phyloP scores from a whole-genome alignment of 345 rosid species.

The Camelina hispida region DNA sequence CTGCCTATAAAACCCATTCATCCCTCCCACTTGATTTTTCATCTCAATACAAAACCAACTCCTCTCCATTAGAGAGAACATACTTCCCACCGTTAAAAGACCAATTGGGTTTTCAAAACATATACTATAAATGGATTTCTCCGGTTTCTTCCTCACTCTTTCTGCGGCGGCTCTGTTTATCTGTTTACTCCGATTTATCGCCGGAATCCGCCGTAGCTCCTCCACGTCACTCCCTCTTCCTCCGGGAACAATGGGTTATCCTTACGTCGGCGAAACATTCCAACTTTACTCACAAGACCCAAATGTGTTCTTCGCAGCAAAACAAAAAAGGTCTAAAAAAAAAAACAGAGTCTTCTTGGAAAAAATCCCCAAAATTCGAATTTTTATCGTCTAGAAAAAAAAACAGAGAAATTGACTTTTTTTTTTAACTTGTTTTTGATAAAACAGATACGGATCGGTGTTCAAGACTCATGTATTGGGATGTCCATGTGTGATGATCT shows the following conservation, averaged over 20 bases:
- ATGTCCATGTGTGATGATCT: constrained; percentile 91
- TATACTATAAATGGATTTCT: constrained; percentile 50
- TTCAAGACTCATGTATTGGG: constrained; percentile 92
- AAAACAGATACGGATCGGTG: constrained; percentile 78
- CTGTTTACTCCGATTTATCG: constrained; percentile 42
- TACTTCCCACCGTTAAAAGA: background rate
- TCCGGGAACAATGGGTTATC: constrained; percentile 86
- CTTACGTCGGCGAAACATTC: constrained; percentile 85
- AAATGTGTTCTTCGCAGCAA: constrained; percentile 75
- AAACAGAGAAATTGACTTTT: constrained; percentile 33
- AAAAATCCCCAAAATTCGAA: background rate
- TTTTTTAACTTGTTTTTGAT: background rate
- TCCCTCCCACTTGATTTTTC: constrained; percentile 33
- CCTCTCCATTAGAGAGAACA: constrained; percentile 1
- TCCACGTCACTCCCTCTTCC: constrained; percentile 66
- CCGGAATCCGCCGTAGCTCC: constrained; percentile 36
- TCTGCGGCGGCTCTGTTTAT: constrained; percentile 43
- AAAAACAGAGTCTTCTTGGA: constrained; percentile 1
- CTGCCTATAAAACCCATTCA: constrained; percentile 43
- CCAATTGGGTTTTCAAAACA: constrained; percentile 1
- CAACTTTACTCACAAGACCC: constrained; percentile 94
- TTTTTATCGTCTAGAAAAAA: background rate
- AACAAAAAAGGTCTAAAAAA: constrained; percentile 55
- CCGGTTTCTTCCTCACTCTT: constrained; percentile 41
- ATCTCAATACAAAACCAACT: constrained; percentile 12